Evolutionary conservation across 2,329 filamentous ascomycete genomes (phyloP), one percentile per base, ranked within the genome.

Genomic region (Boeremia lycopersici): DNA sequence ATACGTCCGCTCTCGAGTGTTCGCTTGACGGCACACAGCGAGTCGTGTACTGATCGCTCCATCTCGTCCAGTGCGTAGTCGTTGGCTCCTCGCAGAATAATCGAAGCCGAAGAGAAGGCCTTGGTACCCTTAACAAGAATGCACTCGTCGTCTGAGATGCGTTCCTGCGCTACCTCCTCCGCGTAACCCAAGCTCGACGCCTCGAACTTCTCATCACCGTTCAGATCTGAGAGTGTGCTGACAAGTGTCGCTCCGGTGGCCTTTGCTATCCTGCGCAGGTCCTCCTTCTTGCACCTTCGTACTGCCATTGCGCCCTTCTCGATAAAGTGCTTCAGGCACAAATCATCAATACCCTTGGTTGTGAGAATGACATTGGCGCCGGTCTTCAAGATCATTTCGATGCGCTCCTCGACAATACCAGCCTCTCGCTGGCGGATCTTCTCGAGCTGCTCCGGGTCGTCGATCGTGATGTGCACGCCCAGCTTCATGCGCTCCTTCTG

Each of bases 401-500:
- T 89, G 61, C 92, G 85, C 74, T 99, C 95, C 57, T 96, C 84
- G 41, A 99, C 86, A 79, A 99, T 96, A 67, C 91, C 91, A 15
- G 93, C 86, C 77, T 99, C 95, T 49, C 95, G 86, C 69, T 95
- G 88, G 57, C 95, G 87, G 69, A 99, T 99, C 83, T 97, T 93
- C 82, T 99, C 95, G 45, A 99, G 84, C 77, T 99, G 95, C 74
- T 96, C 89, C 43, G 95, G 95, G 74, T 99, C 95, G 68, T 99
- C 95, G 63, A 99, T 90, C 11, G 95, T 98, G 70, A 99, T 96
- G 78, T 99, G 93, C 57, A 99, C 95, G 64, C 95, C 95, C 55
- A 99, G 82, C 85, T 99, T 98, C 95, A 99, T 98, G 67, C 93
- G 86, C 82, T 98, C 93, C 82, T 99, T 99, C 74, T 98, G 93